These are phyloP conservation scores for cucumber (Cucumis sativus) DNA, from an alignment of 306 rosid species.

Conservation along the genomic window Cucumber_9930_V3 NC_026661.2:5403501-5404000, in stretches of 20 bases:
- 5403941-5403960: background rate
- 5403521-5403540: background rate
- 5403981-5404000: background rate
- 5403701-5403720: slow-evolving; percentile 70
- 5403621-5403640: slow-evolving; percentile 19
- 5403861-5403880: background rate
- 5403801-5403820: slow-evolving; percentile 99
- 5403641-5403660: slow-evolving; percentile 83
- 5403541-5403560: background rate
- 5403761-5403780: slow-evolving; percentile 92
- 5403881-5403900: background rate
- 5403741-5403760: slow-evolving; percentile 98
- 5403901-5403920: background rate
- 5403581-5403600: background rate
- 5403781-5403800: slow-evolving; percentile 82
- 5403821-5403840: slow-evolving; percentile 79
- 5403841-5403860: slow-evolving; percentile 13
- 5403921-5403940: background rate
- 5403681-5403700: slow-evolving; percentile 82
- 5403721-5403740: slow-evolving; percentile 78
- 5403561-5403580: background rate
- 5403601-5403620: background rate
- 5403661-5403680: slow-evolving; percentile 86
- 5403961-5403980: background rate
- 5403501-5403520: background rate